Evolutionary conservation across 768 basidiomycete genomes (phyloP).

Genomic region (Dentipellis sp.): DNA sequence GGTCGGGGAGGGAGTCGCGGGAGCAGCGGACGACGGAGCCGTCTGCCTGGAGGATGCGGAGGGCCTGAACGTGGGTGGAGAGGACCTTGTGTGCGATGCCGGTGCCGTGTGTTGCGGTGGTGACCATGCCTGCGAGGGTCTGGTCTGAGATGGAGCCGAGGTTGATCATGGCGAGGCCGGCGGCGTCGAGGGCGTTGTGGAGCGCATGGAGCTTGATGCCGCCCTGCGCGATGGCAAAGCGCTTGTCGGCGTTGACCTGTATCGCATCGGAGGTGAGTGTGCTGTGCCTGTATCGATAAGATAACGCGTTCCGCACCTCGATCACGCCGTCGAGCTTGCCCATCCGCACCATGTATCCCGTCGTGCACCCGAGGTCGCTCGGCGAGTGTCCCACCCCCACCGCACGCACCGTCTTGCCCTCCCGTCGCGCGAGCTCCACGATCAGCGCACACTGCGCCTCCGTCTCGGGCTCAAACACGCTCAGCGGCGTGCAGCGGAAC

Average conservation of each 20-base stretch:
- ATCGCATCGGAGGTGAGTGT: conserved; percentile 10
- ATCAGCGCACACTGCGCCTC: conserved; percentile 63
- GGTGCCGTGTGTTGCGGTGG: conserved; percentile 93
- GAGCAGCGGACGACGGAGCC: conserved; percentile 65
- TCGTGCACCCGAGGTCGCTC: conserved; percentile 87
- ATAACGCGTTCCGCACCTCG: conserved; percentile 40
- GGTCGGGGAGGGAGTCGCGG: conserved; percentile 48
- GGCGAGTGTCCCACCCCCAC: conserved; percentile 91
- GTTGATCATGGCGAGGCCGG: conserved; percentile 80
- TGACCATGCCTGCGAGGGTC: conserved; percentile 84
- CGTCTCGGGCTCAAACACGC: conserved; percentile 68
- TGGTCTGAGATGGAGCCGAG: conserved; percentile 97
- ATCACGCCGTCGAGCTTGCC: conserved; percentile 62
- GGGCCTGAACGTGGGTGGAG: conserved; percentile 67
- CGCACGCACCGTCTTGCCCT: conserved; percentile 64
- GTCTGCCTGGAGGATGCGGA: conserved; percentile 72
- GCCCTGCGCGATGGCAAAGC: conserved; percentile 61
- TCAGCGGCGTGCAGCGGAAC: conserved; percentile 58
- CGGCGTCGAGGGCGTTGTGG: conserved; percentile 53
- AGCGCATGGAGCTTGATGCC: conserved; percentile 74
- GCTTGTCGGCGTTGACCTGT: conserved; percentile 63
- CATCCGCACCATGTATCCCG: conserved; percentile 77
- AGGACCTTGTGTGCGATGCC: conserved; percentile 75
- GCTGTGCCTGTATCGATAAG: conserved; percentile 8
- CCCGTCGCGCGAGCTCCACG: conserved; percentile 71